phyloP scores from a whole-genome alignment of 768 basidiomycete species.

The Amanita pseudoporphyria region DNA sequence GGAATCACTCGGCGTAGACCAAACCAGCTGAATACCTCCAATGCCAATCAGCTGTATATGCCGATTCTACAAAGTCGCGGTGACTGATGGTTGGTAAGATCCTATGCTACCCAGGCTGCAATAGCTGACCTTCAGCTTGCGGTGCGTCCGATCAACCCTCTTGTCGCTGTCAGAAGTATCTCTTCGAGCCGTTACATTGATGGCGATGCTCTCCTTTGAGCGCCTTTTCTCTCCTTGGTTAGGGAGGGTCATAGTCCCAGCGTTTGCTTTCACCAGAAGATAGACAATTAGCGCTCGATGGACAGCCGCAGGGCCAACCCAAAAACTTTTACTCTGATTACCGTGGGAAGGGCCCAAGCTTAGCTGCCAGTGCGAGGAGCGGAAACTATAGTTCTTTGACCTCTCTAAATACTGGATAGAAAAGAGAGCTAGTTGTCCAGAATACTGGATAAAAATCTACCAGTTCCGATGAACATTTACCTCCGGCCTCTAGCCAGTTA shows the following conservation, averaged over 20 bases:
- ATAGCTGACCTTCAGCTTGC: conserved; percentile 27
- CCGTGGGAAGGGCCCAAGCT: not conserved
- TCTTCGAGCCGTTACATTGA: not conserved
- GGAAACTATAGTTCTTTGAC: no score
- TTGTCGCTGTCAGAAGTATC: not conserved
- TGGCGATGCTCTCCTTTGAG: not conserved
- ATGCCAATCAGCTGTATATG: conserved; percentile 46
- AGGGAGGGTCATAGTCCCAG: not conserved
- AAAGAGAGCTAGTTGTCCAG: no score
- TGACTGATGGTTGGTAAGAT: not conserved
- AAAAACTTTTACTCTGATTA: no score
- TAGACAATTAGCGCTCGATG: no score
- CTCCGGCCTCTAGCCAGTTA: no score
- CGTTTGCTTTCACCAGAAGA: no score
- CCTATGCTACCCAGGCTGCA: not conserved
- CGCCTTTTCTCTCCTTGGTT: not conserved
- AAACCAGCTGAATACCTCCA: conserved; percentile 24
- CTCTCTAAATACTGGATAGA: no score
- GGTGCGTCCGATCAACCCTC: conserved; percentile 23
- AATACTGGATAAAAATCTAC: no score
- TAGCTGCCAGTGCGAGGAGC: not conserved
- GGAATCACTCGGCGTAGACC: conserved; percentile 4
- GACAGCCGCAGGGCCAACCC: no score
- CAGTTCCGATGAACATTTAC: no score
- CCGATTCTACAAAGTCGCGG: conserved; percentile 24